phyloP scores from a whole-genome alignment of 1,139 yeast genomes.

The Saccharomyces hybrid region DNA sequence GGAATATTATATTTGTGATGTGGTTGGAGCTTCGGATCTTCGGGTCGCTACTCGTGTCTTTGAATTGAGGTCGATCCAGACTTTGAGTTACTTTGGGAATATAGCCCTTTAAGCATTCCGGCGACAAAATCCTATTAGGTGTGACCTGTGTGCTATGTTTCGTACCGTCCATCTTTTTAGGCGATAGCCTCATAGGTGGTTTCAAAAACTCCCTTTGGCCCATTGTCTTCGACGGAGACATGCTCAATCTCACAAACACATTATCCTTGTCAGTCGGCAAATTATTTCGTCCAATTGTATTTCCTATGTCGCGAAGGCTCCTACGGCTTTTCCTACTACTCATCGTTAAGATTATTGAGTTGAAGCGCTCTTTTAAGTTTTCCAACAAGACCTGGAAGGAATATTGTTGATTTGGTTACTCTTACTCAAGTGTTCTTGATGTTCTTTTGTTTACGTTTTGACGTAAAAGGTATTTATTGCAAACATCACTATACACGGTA shows the following conservation, averaged over 20 bases:
- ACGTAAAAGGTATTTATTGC: too few relatives aligned
- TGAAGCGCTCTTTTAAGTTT: too few relatives aligned
- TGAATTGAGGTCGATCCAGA: constrained; percentile 13
- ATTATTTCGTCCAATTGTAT: constrained; percentile 5
- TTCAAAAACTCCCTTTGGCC: constrained; percentile 13
- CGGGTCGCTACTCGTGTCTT: neutral
- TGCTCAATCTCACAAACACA: constrained; percentile 22
- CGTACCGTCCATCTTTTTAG: constrained; percentile 10
- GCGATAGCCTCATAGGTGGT: constrained; percentile 23
- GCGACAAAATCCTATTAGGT: constrained; percentile 18
- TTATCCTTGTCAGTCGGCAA: constrained; percentile 7
- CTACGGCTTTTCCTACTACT: neutral
- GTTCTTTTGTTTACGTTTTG: neutral
- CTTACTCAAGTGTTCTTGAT: too few relatives aligned
- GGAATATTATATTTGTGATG: constrained; percentile 9
- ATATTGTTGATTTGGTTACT: too few relatives aligned
- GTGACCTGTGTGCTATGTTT: constrained; percentile 13
- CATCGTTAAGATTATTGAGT: neutral
- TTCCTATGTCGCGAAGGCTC: constrained; percentile 8
- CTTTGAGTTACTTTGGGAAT: constrained; percentile 14
- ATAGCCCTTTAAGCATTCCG: constrained; percentile 12
- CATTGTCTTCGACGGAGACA: constrained; percentile 19
- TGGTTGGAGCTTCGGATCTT: constrained; percentile 8
- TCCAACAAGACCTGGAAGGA: too few relatives aligned
- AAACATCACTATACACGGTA: too few relatives aligned